A percentile compares a stretch with the other conserved stretches of the same genome.
Conservation (phyloP, 2,329 filamentous ascomycete genomes). For the Neofusicoccum ribis region DNA sequence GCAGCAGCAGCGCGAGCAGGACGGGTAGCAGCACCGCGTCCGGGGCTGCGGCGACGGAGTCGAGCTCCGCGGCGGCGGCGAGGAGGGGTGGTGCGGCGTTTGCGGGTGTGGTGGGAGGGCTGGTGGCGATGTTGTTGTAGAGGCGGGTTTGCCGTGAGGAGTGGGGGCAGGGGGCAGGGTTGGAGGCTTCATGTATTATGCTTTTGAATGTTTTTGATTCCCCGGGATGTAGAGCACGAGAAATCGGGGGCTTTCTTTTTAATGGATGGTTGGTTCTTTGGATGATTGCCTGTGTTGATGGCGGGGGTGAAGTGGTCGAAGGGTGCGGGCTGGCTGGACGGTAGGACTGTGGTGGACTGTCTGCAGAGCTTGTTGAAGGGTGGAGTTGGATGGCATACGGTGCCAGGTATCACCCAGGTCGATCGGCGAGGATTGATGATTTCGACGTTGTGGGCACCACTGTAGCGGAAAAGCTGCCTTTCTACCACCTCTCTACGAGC, state of each 20-base stretch:
- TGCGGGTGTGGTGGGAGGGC: background rate
- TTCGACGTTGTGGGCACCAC: too few species aligned
- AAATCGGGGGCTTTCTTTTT: background rate
- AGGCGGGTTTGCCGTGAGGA: background rate
- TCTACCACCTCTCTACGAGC: too few species aligned
- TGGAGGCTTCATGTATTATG: background rate
- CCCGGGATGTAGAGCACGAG: background rate
- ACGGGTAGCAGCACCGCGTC: background rate
- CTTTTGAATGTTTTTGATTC: background rate
- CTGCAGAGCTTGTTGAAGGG: too few species aligned
- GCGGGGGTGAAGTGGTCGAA: too few species aligned
- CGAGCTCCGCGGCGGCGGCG: background rate
- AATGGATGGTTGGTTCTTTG: too few species aligned
- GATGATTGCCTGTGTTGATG: too few species aligned
- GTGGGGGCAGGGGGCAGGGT: background rate
- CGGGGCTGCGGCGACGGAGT: background rate
- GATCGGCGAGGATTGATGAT: too few species aligned
- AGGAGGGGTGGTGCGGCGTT: background rate
- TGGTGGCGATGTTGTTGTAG: conserved; percentile 2
- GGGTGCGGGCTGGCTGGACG: too few species aligned
- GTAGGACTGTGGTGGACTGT: too few species aligned
- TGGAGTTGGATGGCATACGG: too few species aligned
- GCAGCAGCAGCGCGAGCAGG: background rate
- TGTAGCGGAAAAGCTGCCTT: too few species aligned
- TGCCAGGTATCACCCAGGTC: too few species aligned